A percentile compares a stretch with the other conserved stretches of the same genome.
These are phyloP conservation scores for Ceratobasidium sp. DNA, from an alignment of 1,284 basidiomycete genomes.

Conservation along the genomic window DNA sequence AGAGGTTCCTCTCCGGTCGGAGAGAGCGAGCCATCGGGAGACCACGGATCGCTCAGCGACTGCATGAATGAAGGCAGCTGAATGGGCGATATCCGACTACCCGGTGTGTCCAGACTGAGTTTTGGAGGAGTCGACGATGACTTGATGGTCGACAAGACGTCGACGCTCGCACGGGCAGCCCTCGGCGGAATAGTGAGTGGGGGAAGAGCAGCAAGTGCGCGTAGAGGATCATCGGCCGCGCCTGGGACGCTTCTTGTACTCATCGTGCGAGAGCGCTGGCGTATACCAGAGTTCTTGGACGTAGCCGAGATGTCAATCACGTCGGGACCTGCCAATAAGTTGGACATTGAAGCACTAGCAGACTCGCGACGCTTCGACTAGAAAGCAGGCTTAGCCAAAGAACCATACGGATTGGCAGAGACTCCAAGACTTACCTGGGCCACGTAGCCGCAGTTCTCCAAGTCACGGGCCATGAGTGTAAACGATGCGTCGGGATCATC, in stretches of 20 bases:
- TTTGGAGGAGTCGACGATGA: neutral
- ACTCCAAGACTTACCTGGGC: slow-evolving; percentile 1
- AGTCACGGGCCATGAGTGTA: neutral
- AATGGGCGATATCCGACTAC: neutral
- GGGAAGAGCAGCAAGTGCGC: neutral
- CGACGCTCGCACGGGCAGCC: neutral
- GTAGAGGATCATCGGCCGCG: neutral
- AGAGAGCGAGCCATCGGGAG: neutral
- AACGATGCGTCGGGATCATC: neutral
- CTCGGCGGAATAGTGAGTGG: neutral
- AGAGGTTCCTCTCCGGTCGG: neutral
- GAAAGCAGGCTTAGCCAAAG: neutral
- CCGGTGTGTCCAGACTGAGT: slow-evolving; percentile 1
- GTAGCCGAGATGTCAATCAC: slow-evolving; percentile 11
- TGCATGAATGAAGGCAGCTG: neutral
- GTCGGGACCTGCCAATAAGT: slow-evolving; percentile 10
- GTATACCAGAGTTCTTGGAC: neutral
- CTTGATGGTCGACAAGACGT: neutral
- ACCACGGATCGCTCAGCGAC: neutral
- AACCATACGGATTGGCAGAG: neutral
- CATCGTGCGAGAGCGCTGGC: slow-evolving; percentile 29
- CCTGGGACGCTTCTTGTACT: slow-evolving; percentile 30
- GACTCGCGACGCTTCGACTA: slow-evolving; percentile 27
- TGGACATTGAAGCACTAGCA: slow-evolving; percentile 11
- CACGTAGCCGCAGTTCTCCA: neutral